Conservation (phyloP, 2,329 filamentous ascomycete genomes). For the Xylaria sp. region DNA sequence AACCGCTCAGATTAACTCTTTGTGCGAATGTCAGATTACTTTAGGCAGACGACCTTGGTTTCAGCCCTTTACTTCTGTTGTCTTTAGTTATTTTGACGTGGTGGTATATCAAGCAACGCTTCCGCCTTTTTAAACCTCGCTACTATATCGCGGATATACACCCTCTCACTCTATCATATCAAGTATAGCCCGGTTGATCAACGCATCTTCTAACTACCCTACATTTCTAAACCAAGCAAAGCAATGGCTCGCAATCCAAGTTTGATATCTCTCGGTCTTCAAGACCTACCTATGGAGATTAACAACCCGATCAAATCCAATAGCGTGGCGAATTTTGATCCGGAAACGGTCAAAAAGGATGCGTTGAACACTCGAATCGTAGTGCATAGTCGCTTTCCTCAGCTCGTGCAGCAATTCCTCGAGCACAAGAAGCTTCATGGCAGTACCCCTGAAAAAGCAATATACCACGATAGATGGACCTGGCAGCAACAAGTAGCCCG, state of each 20-base stretch:
- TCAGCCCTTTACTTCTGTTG: background rate
- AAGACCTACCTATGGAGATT: constrained; percentile 26
- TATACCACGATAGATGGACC: constrained; percentile 43
- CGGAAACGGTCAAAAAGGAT: constrained; percentile 36
- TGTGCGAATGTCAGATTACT: background rate
- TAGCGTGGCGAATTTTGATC: constrained; percentile 41
- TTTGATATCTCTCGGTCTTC: constrained; percentile 34
- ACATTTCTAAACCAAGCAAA: background rate
- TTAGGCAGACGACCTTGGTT: background rate
- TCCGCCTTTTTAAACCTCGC: too few species aligned
- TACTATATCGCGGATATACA: background rate
- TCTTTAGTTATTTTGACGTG: background rate
- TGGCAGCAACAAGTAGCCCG: constrained; percentile 42
- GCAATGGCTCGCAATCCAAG: background rate
- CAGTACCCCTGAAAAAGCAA: constrained; percentile 36
- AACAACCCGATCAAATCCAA: constrained; percentile 40
- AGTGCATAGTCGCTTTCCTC: constrained; percentile 42
- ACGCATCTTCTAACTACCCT: too few species aligned
- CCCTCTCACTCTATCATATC: too few species aligned
- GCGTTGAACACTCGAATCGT: constrained; percentile 45
- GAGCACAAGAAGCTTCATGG: constrained; percentile 45
- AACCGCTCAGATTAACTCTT: background rate
- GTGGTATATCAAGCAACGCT: background rate
- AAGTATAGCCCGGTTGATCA: background rate
- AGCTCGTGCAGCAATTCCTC: constrained; percentile 44